phyloP scores from a whole-genome alignment of 345 rosid genomes.

The Laguncularia racemosa region DNA sequence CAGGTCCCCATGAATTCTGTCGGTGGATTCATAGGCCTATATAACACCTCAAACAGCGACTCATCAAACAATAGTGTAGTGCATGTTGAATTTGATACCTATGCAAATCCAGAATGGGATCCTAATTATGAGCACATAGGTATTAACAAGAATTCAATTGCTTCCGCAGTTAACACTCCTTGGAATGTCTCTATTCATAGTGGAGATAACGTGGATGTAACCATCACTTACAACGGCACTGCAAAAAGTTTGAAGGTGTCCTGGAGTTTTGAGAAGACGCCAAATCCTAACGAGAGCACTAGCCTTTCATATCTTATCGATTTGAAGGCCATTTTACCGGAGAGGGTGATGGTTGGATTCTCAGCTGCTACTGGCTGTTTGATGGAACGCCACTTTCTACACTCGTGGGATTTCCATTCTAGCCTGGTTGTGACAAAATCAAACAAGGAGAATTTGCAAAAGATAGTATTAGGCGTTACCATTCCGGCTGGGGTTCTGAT shows the following conservation, averaged over 20 bases:
- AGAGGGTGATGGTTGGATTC: conserved; percentile 29
- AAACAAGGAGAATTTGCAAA: background rate
- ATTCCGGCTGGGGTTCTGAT: conserved; percentile 11
- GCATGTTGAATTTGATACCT: conserved; percentile 25
- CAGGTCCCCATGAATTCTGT: conserved; percentile 34
- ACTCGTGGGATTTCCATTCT: conserved; percentile 39
- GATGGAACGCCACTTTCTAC: conserved; percentile 11
- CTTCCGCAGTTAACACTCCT: conserved; percentile 15
- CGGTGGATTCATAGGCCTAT: conserved; percentile 34
- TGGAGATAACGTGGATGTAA: conserved; percentile 18
- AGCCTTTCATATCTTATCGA: conserved; percentile 23
- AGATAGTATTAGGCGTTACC: conserved; percentile 6
- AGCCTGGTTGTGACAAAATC: conserved; percentile 8
- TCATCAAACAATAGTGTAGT: conserved; percentile 19
- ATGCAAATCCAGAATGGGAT: conserved; percentile 20
- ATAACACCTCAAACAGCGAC: conserved; percentile 13
- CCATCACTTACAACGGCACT: conserved; percentile 24
- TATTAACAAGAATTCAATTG: conserved; percentile 30
- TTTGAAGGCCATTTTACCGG: conserved; percentile 17
- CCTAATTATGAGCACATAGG: conserved; percentile 30
- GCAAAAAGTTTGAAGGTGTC: conserved; percentile 22
- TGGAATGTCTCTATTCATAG: conserved; percentile 37
- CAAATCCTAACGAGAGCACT: conserved; percentile 10
- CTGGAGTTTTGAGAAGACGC: conserved; percentile 17
- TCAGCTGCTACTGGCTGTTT: conserved; percentile 23